These are phyloP conservation scores for Theobroma cacao DNA, from an alignment of 345 rosid genomes.

Conservation along the genomic window DNA sequence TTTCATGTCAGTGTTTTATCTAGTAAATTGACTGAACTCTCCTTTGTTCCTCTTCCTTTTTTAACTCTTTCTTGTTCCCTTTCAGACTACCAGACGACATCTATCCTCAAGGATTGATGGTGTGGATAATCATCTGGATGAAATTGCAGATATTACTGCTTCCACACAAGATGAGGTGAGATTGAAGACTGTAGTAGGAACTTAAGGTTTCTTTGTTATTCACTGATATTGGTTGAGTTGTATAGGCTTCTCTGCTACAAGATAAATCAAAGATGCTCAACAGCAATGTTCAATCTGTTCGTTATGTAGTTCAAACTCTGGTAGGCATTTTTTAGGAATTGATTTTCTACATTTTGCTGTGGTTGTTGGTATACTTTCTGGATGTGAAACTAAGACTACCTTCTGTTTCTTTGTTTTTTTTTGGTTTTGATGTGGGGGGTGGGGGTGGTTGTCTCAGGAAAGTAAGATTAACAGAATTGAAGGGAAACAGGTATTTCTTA, in stretches of 20 bases:
- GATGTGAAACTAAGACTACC: background rate
- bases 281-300: slow-evolving; percentile 49
- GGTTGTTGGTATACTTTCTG: background rate
- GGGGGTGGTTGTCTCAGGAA: slow-evolving; percentile 32
- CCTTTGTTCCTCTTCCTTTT: background rate
- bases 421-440: background rate
- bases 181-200: slow-evolving; percentile 5
- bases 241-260: slow-evolving; percentile 56
- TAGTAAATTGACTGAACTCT: background rate
- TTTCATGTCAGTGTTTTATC: background rate
- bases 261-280: slow-evolving; percentile 34
- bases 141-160: slow-evolving; percentile 49
- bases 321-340: slow-evolving; percentile 33
- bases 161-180: slow-evolving; percentile 66
- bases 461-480: slow-evolving; percentile 55
- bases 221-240: background rate
- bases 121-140: slow-evolving; percentile 51
- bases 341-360: background rate
- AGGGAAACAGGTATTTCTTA: slow-evolving; percentile 61
- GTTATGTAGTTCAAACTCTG: slow-evolving; percentile 70
- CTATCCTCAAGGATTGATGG: slow-evolving; percentile 55
- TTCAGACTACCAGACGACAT: slow-evolving; percentile 62
- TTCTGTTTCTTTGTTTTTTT: background rate
- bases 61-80: background rate
- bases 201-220: slow-evolving; percentile 16